Conservation (phyloP, 345 rosid genomes). For the Moringa oleifera region DNA sequence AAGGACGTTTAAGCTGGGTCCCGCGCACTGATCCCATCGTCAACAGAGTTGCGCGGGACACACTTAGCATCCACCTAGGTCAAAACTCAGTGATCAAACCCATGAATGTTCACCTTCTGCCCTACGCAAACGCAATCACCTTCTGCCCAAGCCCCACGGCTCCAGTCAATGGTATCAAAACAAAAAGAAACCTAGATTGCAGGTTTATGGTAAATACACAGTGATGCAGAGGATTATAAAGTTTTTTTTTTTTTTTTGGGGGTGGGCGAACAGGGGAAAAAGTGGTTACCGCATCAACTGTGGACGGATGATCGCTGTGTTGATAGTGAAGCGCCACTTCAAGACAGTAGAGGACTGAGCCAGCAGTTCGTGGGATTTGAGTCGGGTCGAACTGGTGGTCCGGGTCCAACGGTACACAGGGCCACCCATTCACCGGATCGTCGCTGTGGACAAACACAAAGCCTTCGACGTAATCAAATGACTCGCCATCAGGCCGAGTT, state of each 20-base stretch:
- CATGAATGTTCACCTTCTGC: neutral
- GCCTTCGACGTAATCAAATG: conserved; percentile 89
- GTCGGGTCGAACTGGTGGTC: conserved; percentile 41
- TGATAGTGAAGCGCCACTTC: conserved; percentile 74
- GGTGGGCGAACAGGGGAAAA: too few relatives aligned
- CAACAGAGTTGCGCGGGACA: conserved; percentile 23
- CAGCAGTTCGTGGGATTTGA: conserved; percentile 42
- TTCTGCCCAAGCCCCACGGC: neutral
- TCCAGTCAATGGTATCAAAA: neutral
- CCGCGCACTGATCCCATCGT: conserved; percentile 11
- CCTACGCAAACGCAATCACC: neutral
- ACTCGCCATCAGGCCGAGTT: conserved; percentile 40
- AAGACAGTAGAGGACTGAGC: conserved; percentile 78
- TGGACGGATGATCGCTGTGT: conserved; percentile 31
- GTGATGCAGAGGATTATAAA: conserved; percentile 13
- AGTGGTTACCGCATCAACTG: conserved; percentile 57
- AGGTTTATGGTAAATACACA: neutral
- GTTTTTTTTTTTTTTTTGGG: too few relatives aligned
- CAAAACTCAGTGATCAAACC: conserved; percentile 20
- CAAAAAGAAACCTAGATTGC: neutral
- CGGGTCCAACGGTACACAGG: conserved; percentile 50
- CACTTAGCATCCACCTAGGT: conserved; percentile 26
- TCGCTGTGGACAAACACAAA: conserved; percentile 79
- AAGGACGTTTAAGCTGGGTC: conserved; percentile 2
- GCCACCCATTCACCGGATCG: conserved; percentile 85